Conservation (phyloP, 2,329 filamentous ascomycete genomes). For the Coniochaeta sp. region DNA sequence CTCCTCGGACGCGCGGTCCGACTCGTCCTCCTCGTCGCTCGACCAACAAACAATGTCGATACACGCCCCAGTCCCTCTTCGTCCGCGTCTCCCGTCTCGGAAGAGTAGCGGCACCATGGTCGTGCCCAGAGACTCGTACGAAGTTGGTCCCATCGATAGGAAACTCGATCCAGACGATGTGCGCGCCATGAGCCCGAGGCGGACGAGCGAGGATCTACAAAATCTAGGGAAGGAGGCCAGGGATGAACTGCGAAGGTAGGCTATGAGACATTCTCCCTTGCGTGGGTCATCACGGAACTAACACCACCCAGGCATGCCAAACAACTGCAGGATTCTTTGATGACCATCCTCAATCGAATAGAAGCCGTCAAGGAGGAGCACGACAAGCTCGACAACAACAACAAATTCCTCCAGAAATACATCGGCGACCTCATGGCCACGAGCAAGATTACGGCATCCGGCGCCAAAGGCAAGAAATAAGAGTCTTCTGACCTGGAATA, state of each 20-base stretch:
- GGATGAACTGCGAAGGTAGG: constrained; percentile 52
- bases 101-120: constrained; percentile 80
- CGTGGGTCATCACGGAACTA: background rate
- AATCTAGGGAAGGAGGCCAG: constrained; percentile 78
- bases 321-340: constrained; percentile 78
- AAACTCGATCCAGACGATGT: constrained; percentile 83
- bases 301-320: constrained; percentile 65
- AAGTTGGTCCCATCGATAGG: constrained; percentile 65
- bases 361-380: constrained; percentile 92
- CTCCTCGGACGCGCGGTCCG: constrained; percentile 19
- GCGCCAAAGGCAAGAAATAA: constrained; percentile 47
- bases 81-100: constrained; percentile 63
- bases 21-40: constrained; percentile 24
- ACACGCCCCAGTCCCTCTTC: constrained; percentile 43
- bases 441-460: constrained; percentile 61
- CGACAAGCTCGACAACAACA: constrained; percentile 93
- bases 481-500: too few relatives aligned
- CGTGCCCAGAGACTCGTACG: constrained; percentile 66
- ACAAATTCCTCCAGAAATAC: constrained; percentile 96
- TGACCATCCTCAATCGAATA: constrained; percentile 86
- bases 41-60: constrained; percentile 29
- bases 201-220: constrained; percentile 87
- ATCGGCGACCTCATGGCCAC: constrained; percentile 92
- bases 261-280: background rate
- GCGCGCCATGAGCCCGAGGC: constrained; percentile 85